Evolutionary conservation across 2,329 filamentous ascomycete genomes (phyloP).

Genomic region (Penicillium sp.): DNA sequence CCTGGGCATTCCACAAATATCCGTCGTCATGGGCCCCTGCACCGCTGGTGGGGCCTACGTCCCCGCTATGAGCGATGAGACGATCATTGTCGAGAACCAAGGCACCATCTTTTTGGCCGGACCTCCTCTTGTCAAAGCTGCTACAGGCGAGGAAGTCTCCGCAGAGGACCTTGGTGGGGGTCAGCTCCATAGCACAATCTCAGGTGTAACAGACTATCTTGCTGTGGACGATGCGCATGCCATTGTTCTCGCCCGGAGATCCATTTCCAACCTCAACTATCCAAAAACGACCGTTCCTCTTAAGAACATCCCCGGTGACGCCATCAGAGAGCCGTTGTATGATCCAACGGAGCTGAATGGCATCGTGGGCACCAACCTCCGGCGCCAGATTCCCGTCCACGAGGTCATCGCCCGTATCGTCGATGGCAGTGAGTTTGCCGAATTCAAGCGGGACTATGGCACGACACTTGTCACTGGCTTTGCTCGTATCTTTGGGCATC

Average conservation of each 20-base stretch:
- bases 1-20: slow-evolving; percentile 80
- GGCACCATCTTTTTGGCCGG: slow-evolving; percentile 97
- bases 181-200: slow-evolving; percentile 79
- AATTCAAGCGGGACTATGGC: slow-evolving; percentile 91
- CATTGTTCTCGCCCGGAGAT: slow-evolving; percentile 71
- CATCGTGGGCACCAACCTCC: slow-evolving; percentile 81
- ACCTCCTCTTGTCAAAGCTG: slow-evolving; percentile 87
- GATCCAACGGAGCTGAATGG: slow-evolving; percentile 70
- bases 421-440: slow-evolving; percentile 78
- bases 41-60: slow-evolving; percentile 94
- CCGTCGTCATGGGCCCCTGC: slow-evolving; percentile 94
- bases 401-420: slow-evolving; percentile 90
- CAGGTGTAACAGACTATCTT: slow-evolving; percentile 88
- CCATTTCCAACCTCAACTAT: slow-evolving; percentile 83
- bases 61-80: slow-evolving; percentile 94
- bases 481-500: slow-evolving; percentile 78
- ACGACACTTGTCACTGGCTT: slow-evolving; percentile 86
- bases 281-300: too few relatives aligned
- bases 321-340: slow-evolving; percentile 81
- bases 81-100: slow-evolving; percentile 88
- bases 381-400: slow-evolving; percentile 73
- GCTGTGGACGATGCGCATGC: slow-evolving; percentile 92
- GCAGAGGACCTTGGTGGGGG: slow-evolving; percentile 88
- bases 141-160: slow-evolving; percentile 83
- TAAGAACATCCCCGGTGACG: too few relatives aligned